phyloP scores from a whole-genome alignment of 441 rosid genomes.

The Syzygium syzygioides region DNA sequence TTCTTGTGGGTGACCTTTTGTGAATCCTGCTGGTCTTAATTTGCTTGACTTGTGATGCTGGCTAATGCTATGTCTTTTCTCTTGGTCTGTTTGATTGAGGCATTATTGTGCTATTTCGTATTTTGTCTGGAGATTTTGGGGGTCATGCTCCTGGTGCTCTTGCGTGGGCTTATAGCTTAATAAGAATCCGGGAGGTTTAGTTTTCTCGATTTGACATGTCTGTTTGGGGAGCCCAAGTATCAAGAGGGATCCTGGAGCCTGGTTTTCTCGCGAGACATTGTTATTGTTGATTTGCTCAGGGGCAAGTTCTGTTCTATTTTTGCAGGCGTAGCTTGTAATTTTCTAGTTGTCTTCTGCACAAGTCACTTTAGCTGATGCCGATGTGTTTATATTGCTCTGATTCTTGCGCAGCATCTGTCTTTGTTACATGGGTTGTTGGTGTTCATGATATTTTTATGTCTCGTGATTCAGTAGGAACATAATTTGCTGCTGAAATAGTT shows the following conservation, averaged over 20 bases:
- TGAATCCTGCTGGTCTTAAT: neutral
- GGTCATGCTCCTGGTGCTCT: neutral
- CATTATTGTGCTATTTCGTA: neutral
- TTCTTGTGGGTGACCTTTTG: neutral
- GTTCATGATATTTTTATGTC: neutral
- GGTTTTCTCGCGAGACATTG: neutral
- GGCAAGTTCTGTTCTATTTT: neutral
- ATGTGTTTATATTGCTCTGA: neutral
- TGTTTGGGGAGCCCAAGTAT: neutral
- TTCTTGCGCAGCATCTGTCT: neutral
- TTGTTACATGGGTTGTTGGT: neutral
- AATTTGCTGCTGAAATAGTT: conserved; percentile 6
- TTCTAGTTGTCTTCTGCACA: neutral
- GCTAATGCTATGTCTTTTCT: neutral
- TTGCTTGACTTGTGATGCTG: neutral
- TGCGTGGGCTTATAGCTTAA: neutral
- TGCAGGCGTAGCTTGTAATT: neutral
- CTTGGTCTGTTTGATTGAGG: neutral
- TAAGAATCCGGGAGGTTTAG: neutral
- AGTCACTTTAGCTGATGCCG: neutral
- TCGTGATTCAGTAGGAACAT: neutral
- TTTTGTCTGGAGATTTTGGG: neutral
- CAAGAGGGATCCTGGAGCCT: neutral
- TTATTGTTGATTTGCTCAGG: neutral
- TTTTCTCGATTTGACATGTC: neutral